phyloP scores from a whole-genome alignment of 1,284 basidiomycete genomes.

The Naganishia albida region DNA sequence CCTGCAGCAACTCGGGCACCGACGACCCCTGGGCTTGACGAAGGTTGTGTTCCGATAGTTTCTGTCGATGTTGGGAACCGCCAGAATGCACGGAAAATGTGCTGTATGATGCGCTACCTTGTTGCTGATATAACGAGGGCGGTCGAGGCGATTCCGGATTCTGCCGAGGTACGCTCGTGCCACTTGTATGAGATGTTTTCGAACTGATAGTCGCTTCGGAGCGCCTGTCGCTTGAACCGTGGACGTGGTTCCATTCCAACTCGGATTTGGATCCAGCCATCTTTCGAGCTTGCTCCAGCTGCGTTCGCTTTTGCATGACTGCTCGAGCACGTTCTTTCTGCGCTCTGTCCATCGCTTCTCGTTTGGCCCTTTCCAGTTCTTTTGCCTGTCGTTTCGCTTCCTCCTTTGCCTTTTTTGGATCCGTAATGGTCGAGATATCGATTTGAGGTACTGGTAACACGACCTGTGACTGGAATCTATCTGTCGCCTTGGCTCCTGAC shows the following conservation, averaged over 20 bases:
- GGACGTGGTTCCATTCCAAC: constrained; percentile 58
- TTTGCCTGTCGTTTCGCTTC: constrained; percentile 79
- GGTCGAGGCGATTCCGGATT: constrained; percentile 11
- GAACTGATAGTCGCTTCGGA: constrained; percentile 26
- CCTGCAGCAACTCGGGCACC: neutral
- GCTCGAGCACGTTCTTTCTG: constrained; percentile 83
- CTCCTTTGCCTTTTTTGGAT: constrained; percentile 85
- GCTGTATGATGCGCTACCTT: constrained; percentile 3
- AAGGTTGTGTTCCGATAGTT: constrained; percentile 13
- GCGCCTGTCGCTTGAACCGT: constrained; percentile 53
- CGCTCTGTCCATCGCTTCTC: constrained; percentile 68
- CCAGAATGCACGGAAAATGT: constrained; percentile 12
- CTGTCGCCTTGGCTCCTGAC: constrained; percentile 67
- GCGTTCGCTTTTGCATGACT: constrained; percentile 88
- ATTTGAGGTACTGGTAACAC: constrained; percentile 52
- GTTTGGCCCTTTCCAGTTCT: constrained; percentile 84
- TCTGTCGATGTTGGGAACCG: constrained; percentile 4
- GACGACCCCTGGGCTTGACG: constrained; percentile 3
- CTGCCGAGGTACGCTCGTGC: constrained; percentile 25
- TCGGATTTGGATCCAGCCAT: constrained; percentile 42
- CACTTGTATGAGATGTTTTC: constrained; percentile 27
- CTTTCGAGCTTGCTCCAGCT: constrained; percentile 63
- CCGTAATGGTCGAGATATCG: constrained; percentile 50
- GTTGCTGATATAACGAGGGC: constrained; percentile 15
- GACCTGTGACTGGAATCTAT: constrained; percentile 61